phyloP scores from a whole-genome alignment of 495 filamentous ascomycete species.

The Sporormia fimetaria region DNA sequence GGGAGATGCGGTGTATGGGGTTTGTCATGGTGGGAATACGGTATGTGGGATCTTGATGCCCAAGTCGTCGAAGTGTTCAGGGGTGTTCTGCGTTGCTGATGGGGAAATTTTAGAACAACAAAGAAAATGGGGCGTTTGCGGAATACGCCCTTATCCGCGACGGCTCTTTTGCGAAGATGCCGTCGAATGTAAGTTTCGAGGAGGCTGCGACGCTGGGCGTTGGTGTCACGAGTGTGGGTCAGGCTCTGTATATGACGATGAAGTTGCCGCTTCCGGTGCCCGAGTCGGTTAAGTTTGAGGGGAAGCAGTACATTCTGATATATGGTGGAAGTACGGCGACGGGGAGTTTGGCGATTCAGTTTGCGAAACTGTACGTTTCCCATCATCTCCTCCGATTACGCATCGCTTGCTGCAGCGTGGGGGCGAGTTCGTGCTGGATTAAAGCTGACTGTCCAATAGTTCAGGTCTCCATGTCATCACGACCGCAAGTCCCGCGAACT shows the following conservation, averaged over 20 bases:
- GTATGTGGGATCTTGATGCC: too few species aligned
- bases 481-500: conserved; percentile 36
- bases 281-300: conserved; percentile 18
- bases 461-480: conserved; percentile 6
- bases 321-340: conserved; percentile 40
- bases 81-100: too few species aligned
- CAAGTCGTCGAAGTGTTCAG: too few species aligned
- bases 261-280: conserved; percentile 31
- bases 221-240: conserved; percentile 38
- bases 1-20: conserved; percentile 46
- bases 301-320: conserved; percentile 34
- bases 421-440: conserved; percentile 34
- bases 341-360: conserved; percentile 46
- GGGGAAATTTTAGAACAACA: conserved; percentile 35
- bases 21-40: conserved; percentile 39
- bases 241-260: conserved; percentile 37
- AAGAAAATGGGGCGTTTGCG: conserved; percentile 44
- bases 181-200: conserved; percentile 43
- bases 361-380: conserved; percentile 36
- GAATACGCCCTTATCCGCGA: conserved; percentile 41
- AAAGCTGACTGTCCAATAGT: conserved; percentile 40
- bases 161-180: conserved; percentile 42
- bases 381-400: too few species aligned
- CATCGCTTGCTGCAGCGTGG: too few species aligned
- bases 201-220: conserved; percentile 45